A percentile compares a stretch with the other conserved stretches of the same genome.
phyloP scores from a whole-genome alignment of 192 early-diverging fungal species.

The Lunasporangiospora selenospora region DNA sequence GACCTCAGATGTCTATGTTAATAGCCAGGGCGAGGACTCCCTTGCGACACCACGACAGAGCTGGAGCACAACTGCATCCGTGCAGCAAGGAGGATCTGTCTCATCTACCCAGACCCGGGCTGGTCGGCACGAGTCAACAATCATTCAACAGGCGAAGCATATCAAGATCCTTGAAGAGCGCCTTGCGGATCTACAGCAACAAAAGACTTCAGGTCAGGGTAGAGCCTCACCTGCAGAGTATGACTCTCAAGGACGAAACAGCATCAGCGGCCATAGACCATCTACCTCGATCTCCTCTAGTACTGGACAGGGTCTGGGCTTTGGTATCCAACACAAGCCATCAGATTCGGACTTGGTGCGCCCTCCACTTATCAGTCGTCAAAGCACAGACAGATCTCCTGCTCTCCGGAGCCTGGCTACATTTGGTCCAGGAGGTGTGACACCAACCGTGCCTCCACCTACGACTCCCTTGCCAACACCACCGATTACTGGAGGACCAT shows the following conservation, averaged over 20 bases:
- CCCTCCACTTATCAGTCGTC: neutral
- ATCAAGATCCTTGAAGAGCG: constrained; percentile 48
- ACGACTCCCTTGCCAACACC: constrained; percentile 19
- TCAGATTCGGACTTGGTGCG: constrained; percentile 24
- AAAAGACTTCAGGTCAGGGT: neutral
- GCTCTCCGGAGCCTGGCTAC: constrained; percentile 16
- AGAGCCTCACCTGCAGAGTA: constrained; percentile 10
- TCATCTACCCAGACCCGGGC: constrained; percentile 7
- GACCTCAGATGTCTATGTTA: constrained; percentile 11
- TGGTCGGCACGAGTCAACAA: constrained; percentile 40
- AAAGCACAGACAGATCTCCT: constrained; percentile 18
- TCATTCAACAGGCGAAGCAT: constrained; percentile 38
- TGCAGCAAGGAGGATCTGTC: constrained; percentile 6
- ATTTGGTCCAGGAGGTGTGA: constrained; percentile 6
- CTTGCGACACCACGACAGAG: constrained; percentile 42
- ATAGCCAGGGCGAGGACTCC: constrained; percentile 18
- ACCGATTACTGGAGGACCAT: no score
- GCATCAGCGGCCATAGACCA: constrained; percentile 6
- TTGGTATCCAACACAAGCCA: constrained; percentile 23
- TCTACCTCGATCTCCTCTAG: constrained; percentile 8
- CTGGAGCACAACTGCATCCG: constrained; percentile 26
- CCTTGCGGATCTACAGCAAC: constrained; percentile 39
- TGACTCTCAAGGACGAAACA: neutral
- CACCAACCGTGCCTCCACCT: constrained; percentile 35
- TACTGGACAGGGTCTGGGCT: constrained; percentile 1